These are phyloP conservation scores for Alternaria brassicicola DNA, from an alignment of 2,329 filamentous ascomycete genomes.

Conservation along the genomic window DNA sequence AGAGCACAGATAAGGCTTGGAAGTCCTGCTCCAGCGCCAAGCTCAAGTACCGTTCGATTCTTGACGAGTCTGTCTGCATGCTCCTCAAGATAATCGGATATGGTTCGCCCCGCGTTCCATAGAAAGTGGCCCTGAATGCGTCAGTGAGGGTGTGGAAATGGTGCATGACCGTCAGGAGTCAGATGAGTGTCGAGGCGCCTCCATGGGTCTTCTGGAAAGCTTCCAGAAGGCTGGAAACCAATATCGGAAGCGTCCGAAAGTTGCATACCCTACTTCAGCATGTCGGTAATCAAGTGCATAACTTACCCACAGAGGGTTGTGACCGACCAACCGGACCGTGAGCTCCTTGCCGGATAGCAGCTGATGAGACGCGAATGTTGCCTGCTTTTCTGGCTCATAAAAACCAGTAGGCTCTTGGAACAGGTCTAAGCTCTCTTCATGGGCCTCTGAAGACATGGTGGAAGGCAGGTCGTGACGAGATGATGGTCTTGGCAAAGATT, in stretches of 20 bases:
- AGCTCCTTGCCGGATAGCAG: conserved; percentile 70
- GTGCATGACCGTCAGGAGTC: neutral
- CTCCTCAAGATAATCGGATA: conserved; percentile 78
- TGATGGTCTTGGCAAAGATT: conserved; percentile 22
- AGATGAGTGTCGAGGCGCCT: neutral
- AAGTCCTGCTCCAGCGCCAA: conserved; percentile 86
- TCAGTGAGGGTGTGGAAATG: conserved; percentile 20
- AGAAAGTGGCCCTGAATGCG: conserved; percentile 71
- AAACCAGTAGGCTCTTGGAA: conserved; percentile 84
- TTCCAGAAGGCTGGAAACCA: neutral
- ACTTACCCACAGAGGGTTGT: conserved; percentile 81
- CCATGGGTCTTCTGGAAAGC: neutral
- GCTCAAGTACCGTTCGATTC: conserved; percentile 77
- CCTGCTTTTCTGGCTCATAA: conserved; percentile 76
- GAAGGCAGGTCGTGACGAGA: conserved; percentile 18
- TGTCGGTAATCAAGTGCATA: conserved; percentile 7
- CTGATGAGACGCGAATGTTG: conserved; percentile 74
- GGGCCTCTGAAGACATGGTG: conserved; percentile 38
- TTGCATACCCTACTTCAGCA: conserved; percentile 1
- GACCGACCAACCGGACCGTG: conserved; percentile 78
- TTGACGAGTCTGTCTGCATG: conserved; percentile 65
- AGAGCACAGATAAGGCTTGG: conserved; percentile 79
- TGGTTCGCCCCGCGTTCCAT: conserved; percentile 86
- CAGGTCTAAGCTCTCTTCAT: conserved; percentile 57
- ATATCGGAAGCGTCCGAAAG: neutral